These are phyloP conservation scores for Blumeriella jaapii DNA, from an alignment of 2,329 filamentous ascomycete species.

Conservation along the genomic window DNA sequence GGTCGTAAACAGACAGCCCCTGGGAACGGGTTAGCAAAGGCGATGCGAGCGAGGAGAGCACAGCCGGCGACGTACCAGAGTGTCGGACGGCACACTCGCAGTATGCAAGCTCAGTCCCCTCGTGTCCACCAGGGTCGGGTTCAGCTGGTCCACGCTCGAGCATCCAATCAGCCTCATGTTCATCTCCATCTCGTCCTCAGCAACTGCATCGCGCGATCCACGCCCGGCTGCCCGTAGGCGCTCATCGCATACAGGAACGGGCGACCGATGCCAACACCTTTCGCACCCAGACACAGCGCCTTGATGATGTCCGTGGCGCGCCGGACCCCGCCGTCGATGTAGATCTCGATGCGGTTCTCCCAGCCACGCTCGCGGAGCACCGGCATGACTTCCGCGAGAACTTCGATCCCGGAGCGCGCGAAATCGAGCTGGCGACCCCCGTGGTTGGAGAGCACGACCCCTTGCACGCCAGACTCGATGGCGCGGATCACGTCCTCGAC, in stretches of 20 bases:
- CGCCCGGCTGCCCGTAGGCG: conserved; percentile 75
- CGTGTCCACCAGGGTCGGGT: conserved; percentile 69
- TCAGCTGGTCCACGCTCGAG: conserved; percentile 62
- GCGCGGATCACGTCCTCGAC: conserved; percentile 90
- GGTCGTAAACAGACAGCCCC: conserved; percentile 31
- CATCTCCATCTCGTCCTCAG: conserved; percentile 97
- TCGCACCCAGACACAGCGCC: conserved; percentile 83
- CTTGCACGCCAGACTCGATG: conserved; percentile 71
- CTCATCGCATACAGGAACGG: conserved; percentile 97
- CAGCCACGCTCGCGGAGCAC: conserved; percentile 63
- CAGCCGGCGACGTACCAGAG: conserved; percentile 29
- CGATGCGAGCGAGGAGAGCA: conserved; percentile 6
- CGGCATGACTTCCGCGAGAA: conserved; percentile 89
- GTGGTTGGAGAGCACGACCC: conserved; percentile 91
- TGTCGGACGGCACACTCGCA: conserved; percentile 49
- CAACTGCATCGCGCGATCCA: conserved; percentile 84
- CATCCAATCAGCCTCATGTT: conserved; percentile 92
- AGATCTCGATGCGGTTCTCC: conserved; percentile 73
- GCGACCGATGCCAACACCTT: conserved; percentile 83
- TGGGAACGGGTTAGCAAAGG: conserved; percentile 9
- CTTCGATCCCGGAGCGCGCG: conserved; percentile 76
- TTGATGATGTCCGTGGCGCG: conserved; percentile 92
- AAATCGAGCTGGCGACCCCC: conserved; percentile 91
- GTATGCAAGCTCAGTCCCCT: conserved; percentile 54
- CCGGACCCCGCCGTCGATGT: conserved; percentile 80